A percentile compares a stretch with the other conserved stretches of the same genome.
Evolutionary conservation across 2,329 filamentous ascomycete species (phyloP).

Genomic region (Arachnomyces sp.): DNA sequence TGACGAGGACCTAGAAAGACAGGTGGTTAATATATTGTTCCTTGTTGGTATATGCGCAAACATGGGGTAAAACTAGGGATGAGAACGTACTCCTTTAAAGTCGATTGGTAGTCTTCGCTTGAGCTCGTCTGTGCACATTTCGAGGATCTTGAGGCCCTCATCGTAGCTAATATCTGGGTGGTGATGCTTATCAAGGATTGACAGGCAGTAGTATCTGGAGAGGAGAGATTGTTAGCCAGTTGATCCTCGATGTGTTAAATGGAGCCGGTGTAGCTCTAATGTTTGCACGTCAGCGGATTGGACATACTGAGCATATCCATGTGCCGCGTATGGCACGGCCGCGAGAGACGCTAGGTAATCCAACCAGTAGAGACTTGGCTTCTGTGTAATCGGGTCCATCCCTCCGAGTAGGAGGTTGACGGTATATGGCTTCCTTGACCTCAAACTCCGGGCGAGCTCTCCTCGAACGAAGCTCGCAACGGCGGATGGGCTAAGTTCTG

Average conservation of each 20-base stretch:
- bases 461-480: slow-evolving; percentile 89
- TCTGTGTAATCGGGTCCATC: slow-evolving; percentile 81
- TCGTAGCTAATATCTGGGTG: slow-evolving; percentile 86
- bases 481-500: slow-evolving; percentile 79
- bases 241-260: background rate
- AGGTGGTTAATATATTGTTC: slow-evolving; percentile 2
- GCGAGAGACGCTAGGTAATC: slow-evolving; percentile 90
- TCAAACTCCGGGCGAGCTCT: slow-evolving; percentile 82
- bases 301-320: slow-evolving; percentile 90
- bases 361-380: slow-evolving; percentile 92
- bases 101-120: slow-evolving; percentile 96
- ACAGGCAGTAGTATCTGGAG: slow-evolving; percentile 86
- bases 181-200: slow-evolving; percentile 96
- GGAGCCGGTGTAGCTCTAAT: background rate
- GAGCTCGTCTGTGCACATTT: slow-evolving; percentile 92
- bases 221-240: slow-evolving; percentile 4
- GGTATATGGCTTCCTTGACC: slow-evolving; percentile 88
- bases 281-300: background rate
- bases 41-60: background rate
- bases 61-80: background rate
- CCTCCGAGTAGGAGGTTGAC: slow-evolving; percentile 95
- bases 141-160: slow-evolving; percentile 83
- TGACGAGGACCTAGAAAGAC: slow-evolving; percentile 50
- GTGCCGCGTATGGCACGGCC: slow-evolving; percentile 85
- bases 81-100: slow-evolving; percentile 76